Conservation (phyloP, 2,329 filamentous ascomycete species). For the Amylocarpus encephaloides region DNA sequence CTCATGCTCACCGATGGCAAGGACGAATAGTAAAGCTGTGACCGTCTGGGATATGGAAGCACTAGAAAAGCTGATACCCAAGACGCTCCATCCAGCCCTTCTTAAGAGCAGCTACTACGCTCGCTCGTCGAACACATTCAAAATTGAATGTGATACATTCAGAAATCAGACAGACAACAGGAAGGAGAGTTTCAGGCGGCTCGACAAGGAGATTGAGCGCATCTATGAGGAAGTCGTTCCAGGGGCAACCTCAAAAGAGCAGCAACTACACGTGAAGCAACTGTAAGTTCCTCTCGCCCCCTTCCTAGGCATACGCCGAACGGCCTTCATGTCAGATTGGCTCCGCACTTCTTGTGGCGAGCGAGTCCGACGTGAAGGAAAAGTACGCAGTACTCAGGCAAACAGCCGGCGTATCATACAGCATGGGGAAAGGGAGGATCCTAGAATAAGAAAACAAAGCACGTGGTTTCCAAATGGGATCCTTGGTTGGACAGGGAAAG, state of each 20-base stretch:
- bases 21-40: conserved; percentile 31
- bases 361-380: background rate
- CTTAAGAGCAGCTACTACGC: conserved; percentile 26
- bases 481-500: too few species aligned
- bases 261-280: conserved; percentile 45
- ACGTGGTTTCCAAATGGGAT: too few species aligned
- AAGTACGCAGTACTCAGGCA: background rate
- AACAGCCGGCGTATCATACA: too few species aligned
- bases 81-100: conserved; percentile 24
- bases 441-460: too few species aligned
- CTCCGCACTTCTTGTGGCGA: background rate
- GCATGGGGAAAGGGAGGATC: too few species aligned
- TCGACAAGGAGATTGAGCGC: conserved; percentile 24
- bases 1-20: conserved; percentile 13
- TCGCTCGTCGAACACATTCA: conserved; percentile 24
- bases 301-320: background rate
- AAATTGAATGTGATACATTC: conserved; percentile 27
- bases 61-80: conserved; percentile 23
- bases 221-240: conserved; percentile 27
- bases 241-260: conserved; percentile 39
- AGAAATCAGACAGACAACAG: conserved; percentile 26
- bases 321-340: background rate
- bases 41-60: conserved; percentile 26
- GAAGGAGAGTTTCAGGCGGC: conserved; percentile 23
- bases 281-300: conserved; percentile 22